Percentiles rank a stretch among this genome's conserved stretches.
Evolutionary conservation across 2,329 filamentous ascomycete genomes (phyloP).

Genomic region (Neofusicoccum cordaticola): DNA sequence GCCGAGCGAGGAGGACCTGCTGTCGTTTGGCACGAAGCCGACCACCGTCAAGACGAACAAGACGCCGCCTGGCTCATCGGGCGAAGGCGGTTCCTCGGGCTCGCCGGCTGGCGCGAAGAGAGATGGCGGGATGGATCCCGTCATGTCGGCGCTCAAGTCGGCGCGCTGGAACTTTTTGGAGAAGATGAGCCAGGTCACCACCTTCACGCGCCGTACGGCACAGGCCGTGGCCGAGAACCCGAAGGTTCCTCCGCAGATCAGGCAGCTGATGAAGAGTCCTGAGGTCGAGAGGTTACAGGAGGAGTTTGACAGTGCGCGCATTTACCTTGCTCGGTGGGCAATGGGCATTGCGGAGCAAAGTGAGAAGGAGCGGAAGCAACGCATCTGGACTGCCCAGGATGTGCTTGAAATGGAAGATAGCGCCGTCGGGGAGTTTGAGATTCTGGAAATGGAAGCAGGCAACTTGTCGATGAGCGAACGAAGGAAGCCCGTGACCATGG

Average conservation of each 20-base stretch:
- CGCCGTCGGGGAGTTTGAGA: constrained; percentile 92
- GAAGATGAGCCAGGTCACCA: constrained; percentile 95
- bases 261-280: constrained; percentile 79
- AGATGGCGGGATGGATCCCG: constrained; percentile 83
- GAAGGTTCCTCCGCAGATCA: constrained; percentile 83
- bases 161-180: constrained; percentile 95
- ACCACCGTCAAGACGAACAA: constrained; percentile 40
- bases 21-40: constrained; percentile 70
- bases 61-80: constrained; percentile 20
- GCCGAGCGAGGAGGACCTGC: constrained; percentile 77
- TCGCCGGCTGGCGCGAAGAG: constrained; percentile 22
- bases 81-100: constrained; percentile 26
- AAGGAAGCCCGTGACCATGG: constrained; percentile 71
- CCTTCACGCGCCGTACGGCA: constrained; percentile 86
- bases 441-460: constrained; percentile 75
- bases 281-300: constrained; percentile 95
- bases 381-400: constrained; percentile 91
- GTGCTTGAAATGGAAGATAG: constrained; percentile 92
- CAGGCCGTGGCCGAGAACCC: constrained; percentile 91
- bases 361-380: constrained; percentile 77
- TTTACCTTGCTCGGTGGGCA: constrained; percentile 94
- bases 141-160: constrained; percentile 91
- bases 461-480: constrained; percentile 72
- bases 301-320: constrained; percentile 91
- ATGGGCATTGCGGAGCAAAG: constrained; percentile 99